Conservation (phyloP, 192 early-diverging fungal genomes). For the Coemansia reversa region DNA sequence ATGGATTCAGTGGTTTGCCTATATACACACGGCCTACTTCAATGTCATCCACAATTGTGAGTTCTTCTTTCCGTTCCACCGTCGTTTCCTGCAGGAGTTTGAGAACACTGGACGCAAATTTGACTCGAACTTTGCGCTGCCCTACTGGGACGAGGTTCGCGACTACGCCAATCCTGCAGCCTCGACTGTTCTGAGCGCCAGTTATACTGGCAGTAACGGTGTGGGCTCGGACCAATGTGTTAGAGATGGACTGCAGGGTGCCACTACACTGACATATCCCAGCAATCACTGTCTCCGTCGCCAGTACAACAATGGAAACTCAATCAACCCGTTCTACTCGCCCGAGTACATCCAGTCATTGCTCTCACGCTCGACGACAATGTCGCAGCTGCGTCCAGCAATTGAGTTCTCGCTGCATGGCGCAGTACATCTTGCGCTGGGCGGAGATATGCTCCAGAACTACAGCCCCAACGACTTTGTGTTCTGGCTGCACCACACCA, state of each 20-base stretch:
- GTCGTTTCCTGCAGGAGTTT: conserved; percentile 51
- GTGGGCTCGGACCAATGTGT: conserved; percentile 33
- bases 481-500: conserved; percentile 58
- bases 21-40: conserved; percentile 39
- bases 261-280: conserved; percentile 30
- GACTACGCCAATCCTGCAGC: conserved; percentile 50
- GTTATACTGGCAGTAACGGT: conserved; percentile 47
- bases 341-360: conserved; percentile 52
- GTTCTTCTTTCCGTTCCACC: conserved; percentile 55
- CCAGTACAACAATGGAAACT: conserved; percentile 47
- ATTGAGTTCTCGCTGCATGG: conserved; percentile 53
- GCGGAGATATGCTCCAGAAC: conserved; percentile 52
- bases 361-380: conserved; percentile 33
- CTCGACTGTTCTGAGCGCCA: conserved; percentile 33
- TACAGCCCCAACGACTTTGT: conserved; percentile 55
- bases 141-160: conserved; percentile 56
- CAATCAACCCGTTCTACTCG: conserved; percentile 43
- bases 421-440: conserved; percentile 41
- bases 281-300: conserved; percentile 47
- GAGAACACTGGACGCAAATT: conserved; percentile 45
- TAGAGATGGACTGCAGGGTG: conserved; percentile 21
- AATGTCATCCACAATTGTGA: conserved; percentile 44
- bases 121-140: conserved; percentile 36
- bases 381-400: conserved; percentile 44
- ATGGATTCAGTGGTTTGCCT: conserved; percentile 44